These are phyloP conservation scores for Tremella mesenterica DNA, from an alignment of 768 basidiomycete species.

Conservation along the genomic window DNA sequence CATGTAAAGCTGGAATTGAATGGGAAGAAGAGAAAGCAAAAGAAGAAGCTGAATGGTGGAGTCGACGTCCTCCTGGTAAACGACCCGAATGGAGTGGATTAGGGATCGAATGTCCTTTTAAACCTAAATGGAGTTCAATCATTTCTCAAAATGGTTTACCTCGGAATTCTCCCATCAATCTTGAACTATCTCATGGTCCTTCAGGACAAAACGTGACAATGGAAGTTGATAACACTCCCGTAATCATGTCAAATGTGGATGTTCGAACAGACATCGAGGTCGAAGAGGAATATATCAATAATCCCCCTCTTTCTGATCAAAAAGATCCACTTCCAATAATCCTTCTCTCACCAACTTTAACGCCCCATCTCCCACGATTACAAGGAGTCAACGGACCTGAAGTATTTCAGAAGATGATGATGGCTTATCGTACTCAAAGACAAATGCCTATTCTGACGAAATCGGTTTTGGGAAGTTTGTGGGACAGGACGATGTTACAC, in stretches of 20 bases:
- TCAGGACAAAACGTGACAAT: too few relatives aligned
- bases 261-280: too few relatives aligned
- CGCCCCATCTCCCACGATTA: background rate
- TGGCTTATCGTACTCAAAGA: conserved; percentile 56
- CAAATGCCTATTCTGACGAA: conserved; percentile 47
- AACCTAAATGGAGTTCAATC: conserved; percentile 56
- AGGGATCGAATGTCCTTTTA: conserved; percentile 65
- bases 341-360: too few relatives aligned
- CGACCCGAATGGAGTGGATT: conserved; percentile 61
- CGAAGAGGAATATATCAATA: too few relatives aligned
- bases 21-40: conserved; percentile 51
- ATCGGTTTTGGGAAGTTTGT: conserved; percentile 48
- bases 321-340: too few relatives aligned
- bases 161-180: too few relatives aligned
- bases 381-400: conserved; percentile 12
- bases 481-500: conserved; percentile 58
- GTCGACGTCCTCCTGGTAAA: conserved; percentile 78
- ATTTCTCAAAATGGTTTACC: background rate
- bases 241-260: too few relatives aligned
- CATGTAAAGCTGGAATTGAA: conserved; percentile 50
- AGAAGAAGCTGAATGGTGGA: conserved; percentile 60
- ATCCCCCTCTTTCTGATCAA: too few relatives aligned
- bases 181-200: too few relatives aligned
- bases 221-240: too few relatives aligned
- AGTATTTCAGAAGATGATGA: conserved; percentile 47